Evolutionary conservation across 768 basidiomycete species (phyloP), one percentile per base, ranked within the genome.

Genomic region (Rhodosporidiobolus sp.): DNA sequence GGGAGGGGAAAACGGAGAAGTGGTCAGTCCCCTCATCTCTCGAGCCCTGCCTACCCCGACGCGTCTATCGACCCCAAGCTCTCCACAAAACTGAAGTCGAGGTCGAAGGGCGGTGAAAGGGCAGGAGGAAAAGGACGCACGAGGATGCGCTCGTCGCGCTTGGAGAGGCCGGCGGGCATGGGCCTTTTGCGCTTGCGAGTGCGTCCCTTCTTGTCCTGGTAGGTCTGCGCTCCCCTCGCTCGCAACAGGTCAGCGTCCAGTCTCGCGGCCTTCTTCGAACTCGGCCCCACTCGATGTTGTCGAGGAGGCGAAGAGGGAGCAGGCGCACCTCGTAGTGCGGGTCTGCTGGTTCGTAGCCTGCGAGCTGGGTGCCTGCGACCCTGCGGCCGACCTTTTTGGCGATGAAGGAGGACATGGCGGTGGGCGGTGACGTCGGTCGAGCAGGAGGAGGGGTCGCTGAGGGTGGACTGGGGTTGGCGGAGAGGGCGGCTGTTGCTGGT

Each of bases 101-200:
- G n/a, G n/a, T n/a, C n/a, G n/a, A 59, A 12, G n/a, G 26, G 58
- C 4, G 20, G n/a, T 26, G 17, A 56, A n/a, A 35, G 59, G 34
- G 55, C n/a, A n/a, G n/a, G 34, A 14, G 17, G 43, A 26, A 17
- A n/a, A 28, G n/a, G n/a, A 45, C 68, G 50, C 34, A 76, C 69
- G 53, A 96, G 84, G 61, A 93, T 88, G 60, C 86, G 86, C 49
- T 86, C 85, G 75, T 96, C 94, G 32, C 89, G 86, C 24, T 84
- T 80, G 0, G 90, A 90, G 4, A 96, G 85, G 0, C 92, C 92
- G 16, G 87, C 86, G 0, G 93, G 93, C 0, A 86, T 80, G 16
- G 67, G 52, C 9, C 70, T 43, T 54, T 72, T 75, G 26, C 74
- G 49, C 17, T 63, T 54, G 12, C 69, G 45, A 49, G 63, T 28